Percentiles rank a stretch among this genome's conserved stretches.
phyloP scores from a whole-genome alignment of 768 basidiomycete genomes.

The Neoboletus subvelutipes region DNA sequence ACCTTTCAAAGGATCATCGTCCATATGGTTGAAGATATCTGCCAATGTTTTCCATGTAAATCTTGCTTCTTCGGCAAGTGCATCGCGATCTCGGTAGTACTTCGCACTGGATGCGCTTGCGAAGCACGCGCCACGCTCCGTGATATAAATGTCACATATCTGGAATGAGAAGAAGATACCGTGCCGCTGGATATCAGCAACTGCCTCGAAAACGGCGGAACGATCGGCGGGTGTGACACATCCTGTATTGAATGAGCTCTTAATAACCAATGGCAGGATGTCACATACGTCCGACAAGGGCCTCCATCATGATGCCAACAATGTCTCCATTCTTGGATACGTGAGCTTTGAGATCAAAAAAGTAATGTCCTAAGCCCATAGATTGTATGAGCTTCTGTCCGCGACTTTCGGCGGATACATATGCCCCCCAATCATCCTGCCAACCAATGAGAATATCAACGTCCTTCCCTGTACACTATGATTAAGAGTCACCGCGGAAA shows the following conservation, averaged over 20 bases:
- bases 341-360: conserved; percentile 31
- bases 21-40: conserved; percentile 21
- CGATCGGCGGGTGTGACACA: conserved; percentile 25
- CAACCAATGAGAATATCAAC: conserved; percentile 32
- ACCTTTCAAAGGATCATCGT: background rate
- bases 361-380: conserved; percentile 27
- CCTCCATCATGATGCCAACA: conserved; percentile 33
- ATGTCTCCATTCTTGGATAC: conserved; percentile 29
- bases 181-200: conserved; percentile 33
- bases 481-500: background rate
- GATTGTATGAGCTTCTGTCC: conserved; percentile 34
- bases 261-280: background rate
- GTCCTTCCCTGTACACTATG: conserved; percentile 18
- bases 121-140: conserved; percentile 31
- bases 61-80: conserved; percentile 23
- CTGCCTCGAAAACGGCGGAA: conserved; percentile 28
- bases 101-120: conserved; percentile 16
- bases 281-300: conserved; percentile 28
- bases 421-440: conserved; percentile 24
- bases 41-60: conserved; percentile 17
- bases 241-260: conserved; percentile 19
- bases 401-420: conserved; percentile 24
- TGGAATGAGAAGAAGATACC: conserved; percentile 24
- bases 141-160: conserved; percentile 29
- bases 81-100: conserved; percentile 24